Conservation (phyloP, 225 moss, liverwort and hornwort genomes). For the Climacium dendroides region DNA sequence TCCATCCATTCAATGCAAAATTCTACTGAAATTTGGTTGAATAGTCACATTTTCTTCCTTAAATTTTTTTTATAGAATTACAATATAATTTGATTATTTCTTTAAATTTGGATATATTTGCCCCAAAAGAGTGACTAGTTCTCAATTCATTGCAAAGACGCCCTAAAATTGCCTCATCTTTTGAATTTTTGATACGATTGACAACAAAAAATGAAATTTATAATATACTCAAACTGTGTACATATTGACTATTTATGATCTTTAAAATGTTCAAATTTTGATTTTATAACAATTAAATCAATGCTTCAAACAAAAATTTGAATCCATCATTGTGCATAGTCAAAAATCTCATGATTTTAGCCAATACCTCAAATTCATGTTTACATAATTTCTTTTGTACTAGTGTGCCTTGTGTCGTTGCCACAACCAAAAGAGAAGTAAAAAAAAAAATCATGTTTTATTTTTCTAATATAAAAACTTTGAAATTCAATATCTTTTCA, state of each 20-base stretch:
- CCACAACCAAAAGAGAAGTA: too few species aligned
- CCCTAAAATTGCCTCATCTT: background rate
- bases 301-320: background rate
- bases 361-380: background rate
- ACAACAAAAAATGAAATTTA: background rate
- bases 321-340: background rate
- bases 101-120: background rate
- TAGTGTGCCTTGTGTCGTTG: too few species aligned
- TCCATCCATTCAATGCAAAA: background rate
- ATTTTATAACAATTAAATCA: background rate
- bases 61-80: background rate
- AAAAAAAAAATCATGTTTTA: too few species aligned
- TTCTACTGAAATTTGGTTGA: background rate
- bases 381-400: background rate
- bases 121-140: rapidly evolving
- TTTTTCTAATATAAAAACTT: too few species aligned
- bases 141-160: background rate
- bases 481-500: too few species aligned
- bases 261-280: background rate
- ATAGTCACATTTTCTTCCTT: background rate
- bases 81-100: background rate
- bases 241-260: background rate
- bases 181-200: too few species aligned
- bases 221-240: rapidly evolving
- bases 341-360: background rate